phyloP scores from a whole-genome alignment of 108 stramenopile genomes.

The Nitzschia sp. region DNA sequence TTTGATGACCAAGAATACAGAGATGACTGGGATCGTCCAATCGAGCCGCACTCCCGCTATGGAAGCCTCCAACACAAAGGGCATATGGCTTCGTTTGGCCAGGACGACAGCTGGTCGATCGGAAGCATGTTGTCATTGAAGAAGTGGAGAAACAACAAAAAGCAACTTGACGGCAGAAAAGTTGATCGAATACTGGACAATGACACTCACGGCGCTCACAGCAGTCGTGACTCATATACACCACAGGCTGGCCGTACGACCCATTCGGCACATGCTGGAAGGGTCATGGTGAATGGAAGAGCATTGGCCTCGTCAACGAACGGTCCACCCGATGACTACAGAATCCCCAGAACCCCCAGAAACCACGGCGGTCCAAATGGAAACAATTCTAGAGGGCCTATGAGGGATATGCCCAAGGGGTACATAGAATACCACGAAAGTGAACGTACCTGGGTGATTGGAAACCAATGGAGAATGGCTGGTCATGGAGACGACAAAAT shows the following conservation, averaged over 20 bases:
- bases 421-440: slow-evolving; percentile 19
- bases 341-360: background rate
- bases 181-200: slow-evolving; percentile 12
- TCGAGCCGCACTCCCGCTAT: background rate
- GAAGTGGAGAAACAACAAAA: slow-evolving; percentile 11
- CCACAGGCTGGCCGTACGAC: background rate
- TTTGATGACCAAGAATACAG: background rate
- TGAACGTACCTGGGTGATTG: slow-evolving; percentile 13
- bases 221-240: background rate
- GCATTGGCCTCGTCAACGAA: background rate
- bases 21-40: slow-evolving; percentile 11
- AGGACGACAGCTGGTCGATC: slow-evolving; percentile 21
- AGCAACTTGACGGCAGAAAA: slow-evolving; percentile 8
- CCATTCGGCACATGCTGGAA: too few species aligned
- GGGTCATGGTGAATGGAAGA: background rate
- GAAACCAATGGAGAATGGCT: slow-evolving; percentile 7
- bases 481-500: slow-evolving; percentile 15
- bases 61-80: background rate
- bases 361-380: too few species aligned
- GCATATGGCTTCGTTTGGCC: background rate
- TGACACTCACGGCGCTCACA: background rate
- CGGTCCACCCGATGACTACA: background rate
- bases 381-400: background rate
- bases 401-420: background rate
- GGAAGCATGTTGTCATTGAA: slow-evolving; percentile 18